Evolutionary conservation across 2,329 filamentous ascomycete species (phyloP).

Genomic region (Hypoxylon sp.): DNA sequence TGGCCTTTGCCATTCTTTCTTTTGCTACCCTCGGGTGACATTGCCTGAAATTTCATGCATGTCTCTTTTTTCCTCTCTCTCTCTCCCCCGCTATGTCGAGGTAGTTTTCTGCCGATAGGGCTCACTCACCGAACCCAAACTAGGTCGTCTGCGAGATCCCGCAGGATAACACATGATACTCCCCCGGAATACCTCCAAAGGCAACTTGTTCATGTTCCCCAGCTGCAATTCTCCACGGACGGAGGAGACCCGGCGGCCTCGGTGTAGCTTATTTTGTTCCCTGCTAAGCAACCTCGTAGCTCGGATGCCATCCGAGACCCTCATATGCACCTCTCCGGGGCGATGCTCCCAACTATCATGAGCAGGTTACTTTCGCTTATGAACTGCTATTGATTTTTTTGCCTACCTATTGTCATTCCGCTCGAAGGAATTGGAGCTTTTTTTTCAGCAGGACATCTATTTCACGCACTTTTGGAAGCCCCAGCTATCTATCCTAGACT

Average conservation of each 20-base stretch:
- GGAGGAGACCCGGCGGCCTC: conserved; percentile 23
- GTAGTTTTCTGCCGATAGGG: conserved; percentile 18
- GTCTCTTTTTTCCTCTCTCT: no score
- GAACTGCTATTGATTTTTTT: conserved; percentile 16
- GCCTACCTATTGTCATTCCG: conserved; percentile 13
- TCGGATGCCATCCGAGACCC: conserved; percentile 24
- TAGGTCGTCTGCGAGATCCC: conserved; percentile 19
- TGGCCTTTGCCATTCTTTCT: conserved; percentile 15
- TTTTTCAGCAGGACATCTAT: conserved; percentile 22
- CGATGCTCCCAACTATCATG: conserved; percentile 22
- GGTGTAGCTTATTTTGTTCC: conserved; percentile 22
- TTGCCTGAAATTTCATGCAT: conserved; percentile 24
- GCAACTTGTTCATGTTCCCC: conserved; percentile 7
- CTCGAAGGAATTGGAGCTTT: conserved; percentile 20
- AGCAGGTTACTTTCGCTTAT: conserved; percentile 21
- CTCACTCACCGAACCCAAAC: conserved; percentile 34
- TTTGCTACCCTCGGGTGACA: conserved; percentile 23
- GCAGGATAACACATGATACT: conserved; percentile 19
- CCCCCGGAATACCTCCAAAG: conserved; percentile 15
- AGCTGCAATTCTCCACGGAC: conserved; percentile 9
- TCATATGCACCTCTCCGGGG: conserved; percentile 18
- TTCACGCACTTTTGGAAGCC: conserved; percentile 27
- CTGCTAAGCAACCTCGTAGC: conserved; percentile 11
- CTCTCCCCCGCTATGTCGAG: conserved; percentile 13
- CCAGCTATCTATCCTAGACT: conserved; percentile 12